phyloP scores from a whole-genome alignment of 371 early-diverging fungal species.

The Sporodiniella umbellata region DNA sequence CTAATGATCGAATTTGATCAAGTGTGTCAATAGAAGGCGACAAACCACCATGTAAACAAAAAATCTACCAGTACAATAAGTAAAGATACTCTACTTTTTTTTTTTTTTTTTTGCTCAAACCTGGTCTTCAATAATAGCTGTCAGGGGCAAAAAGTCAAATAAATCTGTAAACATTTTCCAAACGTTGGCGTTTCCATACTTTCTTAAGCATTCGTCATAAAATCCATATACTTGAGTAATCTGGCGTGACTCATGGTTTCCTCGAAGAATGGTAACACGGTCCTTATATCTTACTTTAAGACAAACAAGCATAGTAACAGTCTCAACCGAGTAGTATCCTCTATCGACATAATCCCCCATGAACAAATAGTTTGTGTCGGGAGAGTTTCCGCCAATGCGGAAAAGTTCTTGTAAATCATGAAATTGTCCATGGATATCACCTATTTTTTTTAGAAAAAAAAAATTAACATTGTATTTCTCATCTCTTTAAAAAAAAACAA shows the following conservation, averaged over 20 bases:
- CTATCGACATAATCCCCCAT: constrained; percentile 99
- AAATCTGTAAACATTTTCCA: constrained; percentile 99
- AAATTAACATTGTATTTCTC: too few species aligned
- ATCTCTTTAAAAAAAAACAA: neutral
- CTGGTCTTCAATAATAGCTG: constrained; percentile 75
- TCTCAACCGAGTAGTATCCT: constrained; percentile 98
- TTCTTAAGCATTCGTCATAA: constrained; percentile 89
- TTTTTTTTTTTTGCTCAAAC: constrained; percentile 5
- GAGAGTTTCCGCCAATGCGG: constrained; percentile 96
- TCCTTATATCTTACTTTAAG: constrained; percentile 97
- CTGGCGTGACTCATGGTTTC: constrained; percentile 98
- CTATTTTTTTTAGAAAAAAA: too few species aligned
- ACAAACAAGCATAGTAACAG: constrained; percentile 90
- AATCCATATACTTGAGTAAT: constrained; percentile 99
- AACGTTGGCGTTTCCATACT: constrained; percentile 97
- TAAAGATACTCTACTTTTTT: neutral
- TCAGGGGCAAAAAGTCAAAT: constrained; percentile 97
- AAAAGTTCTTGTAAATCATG: constrained; percentile 98
- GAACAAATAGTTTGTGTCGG: constrained; percentile 97
- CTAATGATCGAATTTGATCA: constrained; percentile 96
- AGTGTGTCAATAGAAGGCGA: constrained; percentile 96
- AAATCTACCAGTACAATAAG: constrained; percentile 45
- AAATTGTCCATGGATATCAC: constrained; percentile 98
- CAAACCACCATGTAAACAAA: constrained; percentile 99
- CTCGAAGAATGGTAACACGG: constrained; percentile 95